Conservation (phyloP, 2,329 filamentous ascomycete species). For the Elsinoe perseae region DNA sequence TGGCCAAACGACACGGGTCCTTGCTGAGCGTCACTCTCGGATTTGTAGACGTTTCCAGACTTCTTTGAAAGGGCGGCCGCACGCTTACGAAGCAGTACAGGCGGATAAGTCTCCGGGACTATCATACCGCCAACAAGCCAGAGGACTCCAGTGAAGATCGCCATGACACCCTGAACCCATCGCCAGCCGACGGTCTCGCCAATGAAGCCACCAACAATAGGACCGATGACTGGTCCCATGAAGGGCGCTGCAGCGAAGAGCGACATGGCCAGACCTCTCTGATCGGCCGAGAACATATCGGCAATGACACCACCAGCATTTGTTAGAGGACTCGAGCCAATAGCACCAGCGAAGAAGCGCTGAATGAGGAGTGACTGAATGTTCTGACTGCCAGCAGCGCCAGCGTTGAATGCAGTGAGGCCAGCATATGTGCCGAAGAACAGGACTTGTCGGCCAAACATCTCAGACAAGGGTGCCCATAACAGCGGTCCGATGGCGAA, state of each 20-base stretch:
- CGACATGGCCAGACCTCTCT: slow-evolving; percentile 47
- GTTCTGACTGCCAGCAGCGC: slow-evolving; percentile 37
- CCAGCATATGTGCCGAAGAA: slow-evolving; percentile 32
- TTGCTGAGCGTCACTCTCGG: slow-evolving; percentile 36
- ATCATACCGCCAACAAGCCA: slow-evolving; percentile 47
- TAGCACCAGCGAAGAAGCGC: slow-evolving; percentile 39
- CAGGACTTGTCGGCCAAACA: slow-evolving; percentile 44
- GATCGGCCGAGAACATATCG: slow-evolving; percentile 37
- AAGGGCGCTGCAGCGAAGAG: slow-evolving; percentile 61
- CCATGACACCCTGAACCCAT: slow-evolving; percentile 58
- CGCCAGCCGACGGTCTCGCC: slow-evolving; percentile 57
- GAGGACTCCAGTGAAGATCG: slow-evolving; percentile 55
- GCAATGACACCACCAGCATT: slow-evolving; percentile 43
- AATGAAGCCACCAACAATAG: slow-evolving; percentile 66
- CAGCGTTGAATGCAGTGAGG: slow-evolving; percentile 36
- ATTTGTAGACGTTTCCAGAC: slow-evolving; percentile 51
- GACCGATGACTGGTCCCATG: slow-evolving; percentile 57
- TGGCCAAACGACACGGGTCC: slow-evolving; percentile 29
- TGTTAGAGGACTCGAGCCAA: slow-evolving; percentile 38
- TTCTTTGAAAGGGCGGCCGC: slow-evolving; percentile 44
- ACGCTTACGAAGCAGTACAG: slow-evolving; percentile 48
- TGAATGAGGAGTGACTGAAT: slow-evolving; percentile 40
- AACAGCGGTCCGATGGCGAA: slow-evolving; percentile 52
- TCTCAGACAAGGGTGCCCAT: slow-evolving; percentile 56
- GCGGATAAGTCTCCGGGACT: slow-evolving; percentile 55